phyloP scores from a whole-genome alignment of 2,329 filamentous ascomycete genomes.

The Fusarium armeniacum region DNA sequence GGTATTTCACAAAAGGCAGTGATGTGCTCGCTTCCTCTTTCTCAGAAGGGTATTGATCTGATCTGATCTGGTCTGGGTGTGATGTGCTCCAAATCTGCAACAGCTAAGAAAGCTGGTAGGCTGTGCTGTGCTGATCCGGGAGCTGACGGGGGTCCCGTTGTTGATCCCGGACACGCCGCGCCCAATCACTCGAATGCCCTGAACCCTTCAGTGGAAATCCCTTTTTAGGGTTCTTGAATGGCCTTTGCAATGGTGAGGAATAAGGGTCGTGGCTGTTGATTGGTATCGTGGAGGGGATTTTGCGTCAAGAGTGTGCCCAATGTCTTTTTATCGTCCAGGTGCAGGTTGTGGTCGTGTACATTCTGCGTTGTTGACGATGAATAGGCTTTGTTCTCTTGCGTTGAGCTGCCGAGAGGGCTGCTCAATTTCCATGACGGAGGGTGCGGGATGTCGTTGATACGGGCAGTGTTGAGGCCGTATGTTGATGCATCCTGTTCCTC shows the following conservation, averaged over 20 bases:
- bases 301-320: conserved; percentile 18
- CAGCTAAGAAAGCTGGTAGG: conserved; percentile 30
- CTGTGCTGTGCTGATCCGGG: conserved; percentile 44
- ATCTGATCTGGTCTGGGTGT: conserved; percentile 9
- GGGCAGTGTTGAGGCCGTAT: conserved; percentile 26
- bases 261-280: conserved; percentile 1
- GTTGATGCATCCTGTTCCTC: conserved; percentile 24
- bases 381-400: conserved; percentile 23
- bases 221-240: conserved; percentile 8
- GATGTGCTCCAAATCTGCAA: conserved; percentile 6
- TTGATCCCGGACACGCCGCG: conserved; percentile 43
- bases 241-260: conserved; percentile 7
- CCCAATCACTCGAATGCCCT: conserved; percentile 40
- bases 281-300: conserved; percentile 20
- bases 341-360: conserved; percentile 17
- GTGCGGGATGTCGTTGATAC: conserved; percentile 27
- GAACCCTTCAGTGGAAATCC: not conserved
- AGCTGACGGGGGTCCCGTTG: conserved; percentile 44
- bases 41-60: conserved; percentile 17
- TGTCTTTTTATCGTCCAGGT: conserved; percentile 17
- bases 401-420: not conserved
- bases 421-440: conserved; percentile 15
- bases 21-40: conserved; percentile 8
- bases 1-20: conserved; percentile 32
- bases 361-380: conserved; percentile 15